Percentiles rank a stretch among this genome's conserved stretches.
Conservation (phyloP, 2,329 filamentous ascomycete species). For the Pseudocercospora ulei region DNA sequence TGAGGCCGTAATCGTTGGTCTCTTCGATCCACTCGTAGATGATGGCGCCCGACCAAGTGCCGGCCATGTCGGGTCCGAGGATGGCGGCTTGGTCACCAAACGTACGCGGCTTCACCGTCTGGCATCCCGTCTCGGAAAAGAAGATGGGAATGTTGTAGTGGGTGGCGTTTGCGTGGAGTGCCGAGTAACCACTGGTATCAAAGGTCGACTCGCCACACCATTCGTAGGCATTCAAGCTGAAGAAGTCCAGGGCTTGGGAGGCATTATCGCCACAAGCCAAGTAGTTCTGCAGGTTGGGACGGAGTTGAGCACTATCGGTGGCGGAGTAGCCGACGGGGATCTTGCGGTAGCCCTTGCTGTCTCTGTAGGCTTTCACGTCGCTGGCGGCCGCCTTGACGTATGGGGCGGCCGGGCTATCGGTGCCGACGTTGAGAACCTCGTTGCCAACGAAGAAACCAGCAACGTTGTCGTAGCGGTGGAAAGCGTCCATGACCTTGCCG, state of each 20-base stretch:
- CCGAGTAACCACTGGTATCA: constrained; percentile 55
- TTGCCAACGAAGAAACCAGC: constrained; percentile 83
- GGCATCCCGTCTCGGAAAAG: constrained; percentile 85
- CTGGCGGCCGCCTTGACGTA: constrained; percentile 60
- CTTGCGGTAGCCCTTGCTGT: constrained; percentile 63
- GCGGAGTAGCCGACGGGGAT: constrained; percentile 83
- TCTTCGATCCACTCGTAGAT: constrained; percentile 88
- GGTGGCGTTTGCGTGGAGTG: constrained; percentile 56
- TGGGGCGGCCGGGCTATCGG: constrained; percentile 57
- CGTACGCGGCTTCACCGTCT: constrained; percentile 50
- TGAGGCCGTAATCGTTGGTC: constrained; percentile 67
- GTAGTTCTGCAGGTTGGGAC: constrained; percentile 60
- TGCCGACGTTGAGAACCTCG: constrained; percentile 59
- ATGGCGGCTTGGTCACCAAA: constrained; percentile 69
- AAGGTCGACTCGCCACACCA: constrained; percentile 25
- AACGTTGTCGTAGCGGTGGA: constrained; percentile 67
- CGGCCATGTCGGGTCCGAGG: constrained; percentile 62
- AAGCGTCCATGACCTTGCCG: constrained; percentile 63
- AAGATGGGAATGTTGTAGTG: constrained; percentile 75
- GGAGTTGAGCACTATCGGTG: constrained; percentile 65
- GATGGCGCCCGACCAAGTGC: constrained; percentile 64
- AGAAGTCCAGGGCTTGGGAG: constrained; percentile 69
- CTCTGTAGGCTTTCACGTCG: constrained; percentile 73
- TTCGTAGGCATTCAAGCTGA: constrained; percentile 60
- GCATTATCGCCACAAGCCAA: constrained; percentile 65